Evolutionary conservation across 1,139 yeast species (phyloP).

Genomic region (Hyphopichia wangnamkhiaoensis): DNA sequence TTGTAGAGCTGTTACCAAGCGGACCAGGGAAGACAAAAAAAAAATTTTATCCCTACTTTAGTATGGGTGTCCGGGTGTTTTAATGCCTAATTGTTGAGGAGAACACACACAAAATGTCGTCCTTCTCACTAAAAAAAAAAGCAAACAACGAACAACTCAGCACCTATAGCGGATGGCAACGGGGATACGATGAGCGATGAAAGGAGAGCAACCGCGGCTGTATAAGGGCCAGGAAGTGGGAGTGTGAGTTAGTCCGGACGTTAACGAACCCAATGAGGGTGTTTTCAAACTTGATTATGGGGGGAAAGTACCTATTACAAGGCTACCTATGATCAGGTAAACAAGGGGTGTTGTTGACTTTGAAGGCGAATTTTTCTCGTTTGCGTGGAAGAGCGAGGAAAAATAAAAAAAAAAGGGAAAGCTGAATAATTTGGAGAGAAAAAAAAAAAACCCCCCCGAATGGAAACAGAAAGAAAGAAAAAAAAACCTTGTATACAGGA

Average conservation of each 20-base stretch:
- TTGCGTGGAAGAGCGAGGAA: no score
- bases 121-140: no score
- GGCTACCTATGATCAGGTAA: neutral
- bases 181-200: neutral
- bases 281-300: neutral
- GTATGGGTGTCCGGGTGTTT: slow-evolving; percentile 16
- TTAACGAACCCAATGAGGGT: neutral
- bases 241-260: neutral
- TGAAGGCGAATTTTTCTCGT: slow-evolving; percentile 1
- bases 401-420: neutral
- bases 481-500: neutral
- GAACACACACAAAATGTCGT: neutral
- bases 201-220: neutral
- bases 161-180: slow-evolving; percentile 2
- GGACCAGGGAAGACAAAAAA: neutral
- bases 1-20: neutral
- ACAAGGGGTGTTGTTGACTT: slow-evolving; percentile 4
- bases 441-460: no score
- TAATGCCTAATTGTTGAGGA: neutral
- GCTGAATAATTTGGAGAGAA: neutral
- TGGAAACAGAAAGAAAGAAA: no score
- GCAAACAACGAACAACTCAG: neutral
- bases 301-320: neutral
- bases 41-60: slow-evolving; percentile 5
- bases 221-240: neutral